Percentiles rank a stretch among this genome's conserved stretches.
These are phyloP conservation scores for Xylaria polymorpha DNA, from an alignment of 2,329 filamentous ascomycete species.

Conservation along the genomic window DNA sequence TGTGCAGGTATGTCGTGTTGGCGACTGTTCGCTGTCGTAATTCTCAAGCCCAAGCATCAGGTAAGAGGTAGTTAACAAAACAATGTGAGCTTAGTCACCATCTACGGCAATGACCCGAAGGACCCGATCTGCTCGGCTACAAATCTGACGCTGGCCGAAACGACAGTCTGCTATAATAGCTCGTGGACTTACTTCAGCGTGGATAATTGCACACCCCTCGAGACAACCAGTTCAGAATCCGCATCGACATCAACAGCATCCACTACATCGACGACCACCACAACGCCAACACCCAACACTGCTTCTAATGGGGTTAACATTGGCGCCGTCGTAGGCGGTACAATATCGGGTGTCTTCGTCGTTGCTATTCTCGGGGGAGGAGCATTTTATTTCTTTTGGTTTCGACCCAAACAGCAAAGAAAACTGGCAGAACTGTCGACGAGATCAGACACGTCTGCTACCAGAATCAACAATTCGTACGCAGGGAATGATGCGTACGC, in stretches of 20 bases:
- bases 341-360: conserved; percentile 29
- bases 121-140: conserved; percentile 31
- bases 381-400: conserved; percentile 32
- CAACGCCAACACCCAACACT: conserved; percentile 1
- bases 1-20: conserved; percentile 30
- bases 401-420: conserved; percentile 32
- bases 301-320: conserved; percentile 9
- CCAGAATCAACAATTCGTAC: conserved; percentile 15
- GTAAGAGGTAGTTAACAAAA: conserved; percentile 15
- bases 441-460: neutral
- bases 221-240: neutral
- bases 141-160: conserved; percentile 18
- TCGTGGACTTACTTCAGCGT: conserved; percentile 34
- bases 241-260: conserved; percentile 2
- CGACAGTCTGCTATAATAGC: conserved; percentile 28
- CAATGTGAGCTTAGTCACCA: conserved; percentile 31
- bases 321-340: conserved; percentile 33
- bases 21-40: neutral
- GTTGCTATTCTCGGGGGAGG: conserved; percentile 10
- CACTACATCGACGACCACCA: conserved; percentile 7
- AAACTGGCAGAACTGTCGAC: conserved; percentile 17
- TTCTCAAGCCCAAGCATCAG: neutral
- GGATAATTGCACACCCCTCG: conserved; percentile 18
- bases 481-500: neutral
- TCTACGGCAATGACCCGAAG: conserved; percentile 29